phyloP scores from a whole-genome alignment of 352 stramenopile genomes.

The Phytophthora foliorum region DNA sequence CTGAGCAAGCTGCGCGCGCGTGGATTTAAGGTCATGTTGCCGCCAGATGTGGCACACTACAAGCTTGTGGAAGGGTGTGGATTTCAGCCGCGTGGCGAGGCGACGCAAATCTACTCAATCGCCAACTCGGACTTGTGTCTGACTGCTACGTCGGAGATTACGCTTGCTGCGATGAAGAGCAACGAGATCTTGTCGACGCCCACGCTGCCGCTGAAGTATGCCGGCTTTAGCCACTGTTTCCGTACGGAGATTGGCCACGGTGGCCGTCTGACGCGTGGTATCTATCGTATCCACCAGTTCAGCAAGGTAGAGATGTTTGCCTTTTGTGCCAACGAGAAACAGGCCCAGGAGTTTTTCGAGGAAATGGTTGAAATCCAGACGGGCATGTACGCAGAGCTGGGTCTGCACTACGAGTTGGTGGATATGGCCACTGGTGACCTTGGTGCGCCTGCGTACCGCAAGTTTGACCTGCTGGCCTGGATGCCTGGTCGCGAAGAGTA shows the following conservation, averaged over 20 bases:
- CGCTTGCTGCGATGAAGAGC: constrained; percentile 81
- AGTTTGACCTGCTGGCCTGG: constrained; percentile 90
- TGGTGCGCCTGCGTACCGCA: constrained; percentile 83
- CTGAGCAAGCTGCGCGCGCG: constrained; percentile 72
- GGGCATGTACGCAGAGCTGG: constrained; percentile 80
- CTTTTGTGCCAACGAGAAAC: constrained; percentile 75
- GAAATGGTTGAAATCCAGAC: constrained; percentile 87
- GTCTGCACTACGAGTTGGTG: constrained; percentile 82
- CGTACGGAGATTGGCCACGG: constrained; percentile 87
- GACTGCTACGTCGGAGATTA: constrained; percentile 88
- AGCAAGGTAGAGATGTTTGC: constrained; percentile 93
- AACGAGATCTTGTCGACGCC: constrained; percentile 71
- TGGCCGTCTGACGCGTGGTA: constrained; percentile 73
- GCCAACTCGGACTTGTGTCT: constrained; percentile 87
- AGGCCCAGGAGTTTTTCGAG: constrained; percentile 77
- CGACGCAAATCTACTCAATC: constrained; percentile 91
- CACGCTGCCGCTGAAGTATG: constrained; percentile 77
- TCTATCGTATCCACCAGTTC: constrained; percentile 94
- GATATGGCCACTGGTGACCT: constrained; percentile 90
- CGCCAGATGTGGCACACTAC: constrained; percentile 86
- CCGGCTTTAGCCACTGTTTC: constrained; percentile 91
- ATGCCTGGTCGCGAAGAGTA: constrained; percentile 86
- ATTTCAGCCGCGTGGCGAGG: constrained; percentile 88
- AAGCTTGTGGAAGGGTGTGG: constrained; percentile 87
- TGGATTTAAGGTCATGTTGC: constrained; percentile 81